A percentile compares a stretch with the other conserved stretches of the same genome.
phyloP scores from a whole-genome alignment of 2,329 filamentous ascomycete genomes.

The Paecilomyces dactylethromorphus region DNA sequence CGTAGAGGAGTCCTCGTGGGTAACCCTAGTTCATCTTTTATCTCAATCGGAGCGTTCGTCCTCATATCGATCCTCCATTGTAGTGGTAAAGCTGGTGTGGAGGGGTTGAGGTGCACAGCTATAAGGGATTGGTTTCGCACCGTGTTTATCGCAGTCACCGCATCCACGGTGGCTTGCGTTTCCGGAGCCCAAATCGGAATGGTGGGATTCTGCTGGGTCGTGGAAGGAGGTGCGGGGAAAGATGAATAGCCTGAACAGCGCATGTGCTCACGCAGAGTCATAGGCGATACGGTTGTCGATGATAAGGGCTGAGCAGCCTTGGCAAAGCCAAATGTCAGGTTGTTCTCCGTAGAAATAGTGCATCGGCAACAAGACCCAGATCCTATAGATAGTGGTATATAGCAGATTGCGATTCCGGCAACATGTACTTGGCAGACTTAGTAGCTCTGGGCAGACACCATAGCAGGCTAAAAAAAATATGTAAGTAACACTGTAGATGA shows the following conservation, averaged over 20 bases:
- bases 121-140: background rate
- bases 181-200: background rate
- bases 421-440: slow-evolving; percentile 17
- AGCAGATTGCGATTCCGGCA: slow-evolving; percentile 12
- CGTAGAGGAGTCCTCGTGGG: background rate
- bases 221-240: background rate
- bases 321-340: background rate
- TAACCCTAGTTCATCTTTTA: background rate
- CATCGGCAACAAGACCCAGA: slow-evolving; percentile 6
- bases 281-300: background rate
- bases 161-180: background rate
- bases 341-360: slow-evolving; percentile 2
- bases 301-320: background rate
- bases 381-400: slow-evolving; percentile 15
- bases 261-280: background rate
- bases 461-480: slow-evolving; percentile 30
- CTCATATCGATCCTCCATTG: background rate
- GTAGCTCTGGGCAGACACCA: slow-evolving; percentile 40
- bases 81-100: background rate
- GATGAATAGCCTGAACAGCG: background rate
- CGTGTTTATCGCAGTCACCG: background rate
- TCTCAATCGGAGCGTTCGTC: background rate
- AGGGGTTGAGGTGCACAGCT: background rate
- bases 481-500: slow-evolving; percentile 11
- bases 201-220: background rate